Base-by-base conservation (phyloP, 2,329 filamentous ascomycete species). In the Mollisia scopiformis region DNA sequence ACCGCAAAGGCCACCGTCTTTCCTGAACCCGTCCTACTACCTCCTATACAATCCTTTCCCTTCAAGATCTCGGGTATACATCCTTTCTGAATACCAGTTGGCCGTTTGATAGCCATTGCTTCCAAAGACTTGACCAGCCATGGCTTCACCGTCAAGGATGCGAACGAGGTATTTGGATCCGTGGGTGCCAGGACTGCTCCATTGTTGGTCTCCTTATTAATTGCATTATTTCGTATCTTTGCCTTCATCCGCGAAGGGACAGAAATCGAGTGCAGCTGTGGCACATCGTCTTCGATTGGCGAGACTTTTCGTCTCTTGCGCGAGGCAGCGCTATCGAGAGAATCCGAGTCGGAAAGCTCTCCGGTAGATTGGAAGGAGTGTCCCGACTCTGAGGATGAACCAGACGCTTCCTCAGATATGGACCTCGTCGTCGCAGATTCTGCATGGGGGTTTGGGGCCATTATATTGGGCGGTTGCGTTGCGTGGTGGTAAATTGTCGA, bases 1-100 rank as follows among this genome's bases (percentile, higher is more conserved):
- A 93, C 92, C 1, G 94, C 91, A 76, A 99, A 99, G 1, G 95
- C 93, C 46, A 98, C 88, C 3, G 95, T 99, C 80, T 99, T 99
- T 77, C 95, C 95, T 13, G 94, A 97, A 80, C 95, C 95, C 0
- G 95, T 99, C 64, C 93, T 85, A 72, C 92, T 96, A 37, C 93
- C 93, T 72, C 95, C 95, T 69, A 99, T 97, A 73, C 93, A 97
- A 77, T 99, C 93, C 69, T 91, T 85, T 6, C 95, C 95, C 69
- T 92, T 89, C 33, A 99, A 76, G 62, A 98, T 97, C 74, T 95
- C 90, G 1, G 94, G 93, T 71, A 99, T 98, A 73, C 92, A 96
- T 55, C 88, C 89, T 71, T 90, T 92, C 71, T 99, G 95, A 80
- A 99, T 98, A 16, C 90, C 89, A 0, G 95, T 99, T 0, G 95